Percentiles rank a stretch among this genome's conserved stretches.
Evolutionary conservation across 177 flowering plant species (phyloP).

Genomic region (Vitis hybrid): DNA sequence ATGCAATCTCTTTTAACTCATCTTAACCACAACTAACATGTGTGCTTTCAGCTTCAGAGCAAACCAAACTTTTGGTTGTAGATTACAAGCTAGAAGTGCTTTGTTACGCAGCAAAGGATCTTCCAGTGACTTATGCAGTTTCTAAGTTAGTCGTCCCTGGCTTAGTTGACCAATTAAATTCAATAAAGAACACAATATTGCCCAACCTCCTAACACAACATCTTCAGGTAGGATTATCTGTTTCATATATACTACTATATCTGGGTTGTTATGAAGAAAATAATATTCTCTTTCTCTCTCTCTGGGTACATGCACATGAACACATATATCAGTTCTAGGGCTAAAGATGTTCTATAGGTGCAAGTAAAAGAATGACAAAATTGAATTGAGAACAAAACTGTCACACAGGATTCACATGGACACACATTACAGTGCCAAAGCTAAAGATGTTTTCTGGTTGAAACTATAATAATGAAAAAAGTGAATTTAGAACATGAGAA

Average conservation of each 20-base stretch:
- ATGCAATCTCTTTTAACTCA: not conserved
- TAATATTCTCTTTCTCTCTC: not conserved
- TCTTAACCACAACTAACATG: not conserved
- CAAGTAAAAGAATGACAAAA: too few relatives aligned
- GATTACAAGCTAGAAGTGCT: slow-evolving; percentile 69
- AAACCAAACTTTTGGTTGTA: slow-evolving; percentile 45
- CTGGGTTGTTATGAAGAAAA: not conserved
- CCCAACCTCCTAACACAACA: slow-evolving; percentile 53
- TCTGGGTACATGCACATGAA: too few relatives aligned
- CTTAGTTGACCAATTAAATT: slow-evolving; percentile 59
- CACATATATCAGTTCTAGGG: too few relatives aligned
- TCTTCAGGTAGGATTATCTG: slow-evolving; percentile 49
- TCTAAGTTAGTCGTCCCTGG: slow-evolving; percentile 78
- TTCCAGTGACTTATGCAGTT: slow-evolving; percentile 54
- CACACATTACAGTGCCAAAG: too few relatives aligned
- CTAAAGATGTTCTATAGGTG: too few relatives aligned
- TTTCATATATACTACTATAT: not conserved
- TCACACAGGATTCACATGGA: too few relatives aligned
- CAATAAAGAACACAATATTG: slow-evolving; percentile 49
- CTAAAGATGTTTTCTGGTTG: too few relatives aligned
- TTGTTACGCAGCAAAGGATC: slow-evolving; percentile 64
- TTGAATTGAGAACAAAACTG: too few relatives aligned
- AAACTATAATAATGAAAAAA: too few relatives aligned
- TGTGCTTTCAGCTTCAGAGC: slow-evolving; percentile 59
- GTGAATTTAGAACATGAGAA: too few relatives aligned